phyloP scores from a whole-genome alignment of 2,329 filamentous ascomycete genomes.

The Pyrenophora tritici-repentis region DNA sequence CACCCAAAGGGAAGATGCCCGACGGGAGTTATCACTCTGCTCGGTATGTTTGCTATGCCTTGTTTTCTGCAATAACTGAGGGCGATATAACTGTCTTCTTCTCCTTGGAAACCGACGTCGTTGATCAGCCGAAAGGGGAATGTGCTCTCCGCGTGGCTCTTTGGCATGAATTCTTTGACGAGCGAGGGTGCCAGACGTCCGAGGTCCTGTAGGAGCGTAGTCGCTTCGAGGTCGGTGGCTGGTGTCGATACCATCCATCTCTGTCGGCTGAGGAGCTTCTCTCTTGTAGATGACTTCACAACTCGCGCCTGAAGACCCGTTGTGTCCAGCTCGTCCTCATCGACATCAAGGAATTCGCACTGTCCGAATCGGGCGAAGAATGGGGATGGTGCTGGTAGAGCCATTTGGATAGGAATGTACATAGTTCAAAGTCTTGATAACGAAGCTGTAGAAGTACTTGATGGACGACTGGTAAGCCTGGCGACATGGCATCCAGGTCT shows the following conservation, averaged over 20 bases:
- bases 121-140: conserved; percentile 49
- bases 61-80: conserved; percentile 52
- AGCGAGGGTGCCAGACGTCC: conserved; percentile 34
- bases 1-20: conserved; percentile 44
- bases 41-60: conserved; percentile 30
- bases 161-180: conserved; percentile 39
- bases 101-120: conserved; percentile 36
- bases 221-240: conserved; percentile 23
- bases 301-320: conserved; percentile 33
- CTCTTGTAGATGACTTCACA: conserved; percentile 24
- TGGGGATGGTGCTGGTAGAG: conserved; percentile 13
- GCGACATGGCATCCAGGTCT: conserved; percentile 15
- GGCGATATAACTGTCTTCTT: conserved; percentile 50
- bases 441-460: background rate
- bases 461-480: conserved; percentile 1
- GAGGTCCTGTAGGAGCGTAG: conserved; percentile 34
- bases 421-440: conserved; percentile 11
- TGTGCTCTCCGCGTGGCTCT: conserved; percentile 21
- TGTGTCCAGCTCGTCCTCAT: conserved; percentile 38
- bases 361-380: conserved; percentile 30
- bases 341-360: conserved; percentile 38
- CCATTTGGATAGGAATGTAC: conserved; percentile 22
- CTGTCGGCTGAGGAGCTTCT: conserved; percentile 25
- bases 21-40: conserved; percentile 28
- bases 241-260: conserved; percentile 5